These are phyloP conservation scores for Panus rudis DNA, from an alignment of 768 basidiomycete genomes.

Conservation along the genomic window DNA sequence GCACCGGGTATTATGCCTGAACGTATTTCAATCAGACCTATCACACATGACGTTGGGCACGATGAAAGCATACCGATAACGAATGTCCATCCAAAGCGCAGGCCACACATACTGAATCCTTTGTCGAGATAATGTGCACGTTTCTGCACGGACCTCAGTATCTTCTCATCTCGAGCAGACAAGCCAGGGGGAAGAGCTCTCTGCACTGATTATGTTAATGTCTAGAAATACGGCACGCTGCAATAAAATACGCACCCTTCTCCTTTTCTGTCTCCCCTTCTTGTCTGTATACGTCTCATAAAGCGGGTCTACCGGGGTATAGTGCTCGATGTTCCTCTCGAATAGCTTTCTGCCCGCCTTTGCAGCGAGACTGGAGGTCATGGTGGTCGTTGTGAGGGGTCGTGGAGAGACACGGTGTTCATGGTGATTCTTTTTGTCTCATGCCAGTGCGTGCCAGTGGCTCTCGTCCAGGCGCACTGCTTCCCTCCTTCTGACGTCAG, in stretches of 20 bases:
- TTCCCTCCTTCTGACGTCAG: too few species aligned
- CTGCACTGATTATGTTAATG: constrained; percentile 33
- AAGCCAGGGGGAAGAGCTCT: constrained; percentile 70
- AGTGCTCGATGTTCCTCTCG: constrained; percentile 54
- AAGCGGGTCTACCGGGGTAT: constrained; percentile 65
- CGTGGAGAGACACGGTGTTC: not conserved
- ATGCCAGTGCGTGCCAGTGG: too few species aligned
- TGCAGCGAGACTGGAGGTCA: constrained; percentile 17
- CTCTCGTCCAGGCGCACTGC: too few species aligned
- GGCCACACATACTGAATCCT: constrained; percentile 70
- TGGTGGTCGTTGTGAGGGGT: constrained; percentile 5
- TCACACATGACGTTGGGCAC: constrained; percentile 51
- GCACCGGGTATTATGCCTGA: constrained; percentile 59
- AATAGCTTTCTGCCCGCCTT: constrained; percentile 57
- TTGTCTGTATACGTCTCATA: constrained; percentile 59
- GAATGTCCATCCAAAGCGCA: constrained; percentile 85
- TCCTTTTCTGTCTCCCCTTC: constrained; percentile 47
- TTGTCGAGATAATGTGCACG: constrained; percentile 86
- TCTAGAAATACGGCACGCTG: not conserved
- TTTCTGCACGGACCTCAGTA: constrained; percentile 66
- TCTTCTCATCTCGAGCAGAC: constrained; percentile 64
- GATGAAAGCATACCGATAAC: constrained; percentile 40
- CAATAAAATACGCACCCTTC: constrained; percentile 39
- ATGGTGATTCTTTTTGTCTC: too few species aligned
- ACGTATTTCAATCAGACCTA: constrained; percentile 29